These are phyloP conservation scores for Sporothrix schenckii DNA, from an alignment of 2,329 filamentous ascomycete genomes.

Conservation along the genomic window DNA sequence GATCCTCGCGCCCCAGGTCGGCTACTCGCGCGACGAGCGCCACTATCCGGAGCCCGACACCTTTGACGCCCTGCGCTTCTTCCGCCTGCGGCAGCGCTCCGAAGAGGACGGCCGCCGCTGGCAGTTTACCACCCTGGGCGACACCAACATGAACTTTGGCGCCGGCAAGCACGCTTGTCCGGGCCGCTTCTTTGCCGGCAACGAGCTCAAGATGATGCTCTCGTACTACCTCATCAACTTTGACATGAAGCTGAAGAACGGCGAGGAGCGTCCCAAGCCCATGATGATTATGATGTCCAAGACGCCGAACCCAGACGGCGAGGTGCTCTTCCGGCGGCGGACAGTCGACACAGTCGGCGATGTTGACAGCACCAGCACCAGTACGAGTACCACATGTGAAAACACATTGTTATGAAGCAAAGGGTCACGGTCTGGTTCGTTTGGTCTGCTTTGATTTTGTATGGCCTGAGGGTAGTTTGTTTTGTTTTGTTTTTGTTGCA, in stretches of 20 bases:
- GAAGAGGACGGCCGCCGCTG: constrained; percentile 46
- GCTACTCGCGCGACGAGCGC: constrained; percentile 48
- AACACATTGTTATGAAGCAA: not conserved
- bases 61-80: constrained; percentile 56
- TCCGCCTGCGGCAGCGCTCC: constrained; percentile 48
- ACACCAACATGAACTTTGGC: constrained; percentile 53
- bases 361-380: not conserved
- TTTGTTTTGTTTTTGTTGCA: not conserved
- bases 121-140: constrained; percentile 50
- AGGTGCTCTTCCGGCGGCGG: constrained; percentile 48
- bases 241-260: constrained; percentile 48
- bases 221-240: constrained; percentile 50
- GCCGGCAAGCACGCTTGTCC: constrained; percentile 54
- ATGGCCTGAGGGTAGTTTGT: constrained; percentile 1
- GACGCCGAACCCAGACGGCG: constrained; percentile 47
- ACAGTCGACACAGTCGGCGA: constrained; percentile 30
- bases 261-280: constrained; percentile 47
- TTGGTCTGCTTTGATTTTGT: not conserved
- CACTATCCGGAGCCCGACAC: constrained; percentile 48
- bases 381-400: not conserved
- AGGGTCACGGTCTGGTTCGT: not conserved
- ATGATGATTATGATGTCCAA: constrained; percentile 51
- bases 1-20: constrained; percentile 48
- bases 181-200: constrained; percentile 53
- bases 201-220: constrained; percentile 52